phyloP scores from a whole-genome alignment of 1,284 basidiomycete species.

The Apiotrichum domesticum region DNA sequence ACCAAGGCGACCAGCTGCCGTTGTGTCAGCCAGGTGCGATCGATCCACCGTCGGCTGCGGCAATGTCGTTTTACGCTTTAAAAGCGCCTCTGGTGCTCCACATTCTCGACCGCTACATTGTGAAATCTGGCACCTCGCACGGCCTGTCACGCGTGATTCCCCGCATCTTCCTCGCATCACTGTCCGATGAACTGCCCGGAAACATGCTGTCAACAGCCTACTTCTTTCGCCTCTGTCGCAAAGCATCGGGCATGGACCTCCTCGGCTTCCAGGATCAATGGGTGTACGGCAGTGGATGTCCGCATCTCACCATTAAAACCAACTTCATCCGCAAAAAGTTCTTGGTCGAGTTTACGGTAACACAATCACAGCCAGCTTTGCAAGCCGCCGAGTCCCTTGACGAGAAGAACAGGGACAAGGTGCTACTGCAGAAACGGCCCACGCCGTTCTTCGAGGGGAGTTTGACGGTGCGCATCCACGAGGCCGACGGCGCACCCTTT shows the following conservation, averaged over 20 bases:
- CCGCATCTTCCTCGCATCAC: conserved; percentile 87
- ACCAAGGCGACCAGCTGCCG: conserved; percentile 84
- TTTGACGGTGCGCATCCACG: conserved; percentile 98
- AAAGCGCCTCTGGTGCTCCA: conserved; percentile 93
- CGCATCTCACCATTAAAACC: conserved; percentile 80
- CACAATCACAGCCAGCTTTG: conserved; percentile 74
- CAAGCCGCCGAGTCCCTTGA: conserved; percentile 15
- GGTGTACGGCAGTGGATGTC: conserved; percentile 97
- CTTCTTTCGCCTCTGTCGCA: conserved; percentile 87
- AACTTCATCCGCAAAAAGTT: conserved; percentile 97
- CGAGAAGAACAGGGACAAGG: conserved; percentile 17
- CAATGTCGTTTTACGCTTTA: conserved; percentile 82
- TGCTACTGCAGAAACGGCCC: conserved; percentile 66
- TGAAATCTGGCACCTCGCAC: conserved; percentile 90
- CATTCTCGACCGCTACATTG: conserved; percentile 86
- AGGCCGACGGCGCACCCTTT: conserved; percentile 97
- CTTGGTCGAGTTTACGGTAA: conserved; percentile 91
- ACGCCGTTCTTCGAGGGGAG: conserved; percentile 82
- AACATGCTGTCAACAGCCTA: conserved; percentile 83
- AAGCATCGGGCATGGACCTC: conserved; percentile 85
- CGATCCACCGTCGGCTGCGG: conserved; percentile 73
- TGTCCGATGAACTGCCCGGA: conserved; percentile 81
- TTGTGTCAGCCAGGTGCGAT: conserved; percentile 78
- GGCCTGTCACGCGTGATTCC: conserved; percentile 92
- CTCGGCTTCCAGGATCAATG: conserved; percentile 92